Evolutionary conservation across 306 rosid genomes (phyloP).

Genomic region (Bauhinia variegata): DNA sequence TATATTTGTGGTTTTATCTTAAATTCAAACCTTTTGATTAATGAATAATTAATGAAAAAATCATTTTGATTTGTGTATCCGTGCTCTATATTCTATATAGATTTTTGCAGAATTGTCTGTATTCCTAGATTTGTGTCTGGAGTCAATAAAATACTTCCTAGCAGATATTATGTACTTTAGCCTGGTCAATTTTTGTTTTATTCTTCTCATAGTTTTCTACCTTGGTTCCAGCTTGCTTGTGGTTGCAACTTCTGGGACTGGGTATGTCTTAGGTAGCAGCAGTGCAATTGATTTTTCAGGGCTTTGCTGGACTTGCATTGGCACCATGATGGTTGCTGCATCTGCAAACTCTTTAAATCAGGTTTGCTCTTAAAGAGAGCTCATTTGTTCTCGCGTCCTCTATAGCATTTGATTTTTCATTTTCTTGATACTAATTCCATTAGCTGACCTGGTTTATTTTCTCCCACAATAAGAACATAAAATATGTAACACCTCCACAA

Average conservation of each 20-base stretch:
- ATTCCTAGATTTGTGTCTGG: neutral
- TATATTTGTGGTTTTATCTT: neutral
- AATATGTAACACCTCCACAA: no score
- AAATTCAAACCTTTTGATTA: neutral
- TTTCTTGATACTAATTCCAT: neutral
- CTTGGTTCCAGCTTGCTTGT: slow-evolving; percentile 76
- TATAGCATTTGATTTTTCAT: neutral
- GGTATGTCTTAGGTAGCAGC: slow-evolving; percentile 86
- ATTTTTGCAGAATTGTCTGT: neutral
- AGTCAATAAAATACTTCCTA: neutral
- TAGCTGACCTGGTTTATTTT: neutral
- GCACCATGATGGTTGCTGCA: slow-evolving; percentile 99
- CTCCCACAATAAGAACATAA: neutral
- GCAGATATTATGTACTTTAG: neutral
- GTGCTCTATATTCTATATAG: neutral
- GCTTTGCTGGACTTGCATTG: slow-evolving; percentile 85
- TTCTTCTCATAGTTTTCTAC: slow-evolving; percentile 4
- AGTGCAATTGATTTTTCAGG: slow-evolving; percentile 60
- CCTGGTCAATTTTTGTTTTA: neutral
- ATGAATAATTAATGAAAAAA: no score
- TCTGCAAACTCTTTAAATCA: slow-evolving; percentile 92
- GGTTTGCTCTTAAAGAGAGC: slow-evolving; percentile 48
- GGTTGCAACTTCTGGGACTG: slow-evolving; percentile 96
- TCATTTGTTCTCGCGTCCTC: neutral
- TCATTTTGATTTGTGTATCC: neutral